Base-by-base conservation (phyloP, 108 stramenopile genomes). In the Pseudonitzschia delicatissima region DNA sequence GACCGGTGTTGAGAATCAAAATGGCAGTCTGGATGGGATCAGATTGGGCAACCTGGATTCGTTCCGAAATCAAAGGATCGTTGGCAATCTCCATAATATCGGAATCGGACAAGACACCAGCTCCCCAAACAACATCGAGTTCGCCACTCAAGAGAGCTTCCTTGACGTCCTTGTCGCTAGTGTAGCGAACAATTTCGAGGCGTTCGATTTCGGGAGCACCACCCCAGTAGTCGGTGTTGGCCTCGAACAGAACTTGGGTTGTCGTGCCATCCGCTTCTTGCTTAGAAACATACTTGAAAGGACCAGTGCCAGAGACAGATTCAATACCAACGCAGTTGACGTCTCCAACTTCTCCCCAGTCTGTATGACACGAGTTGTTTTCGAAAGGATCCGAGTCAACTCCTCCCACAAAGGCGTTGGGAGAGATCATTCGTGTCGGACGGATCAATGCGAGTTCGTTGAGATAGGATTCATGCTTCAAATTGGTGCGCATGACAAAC, bases 401-500 rank as follows among this genome's bases (percentile, higher is more conserved):
- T 13, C 84, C 84, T 2, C 65, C n/a, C 4, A 49, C 71, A 70
- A 88, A 88, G 9, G 78, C 72, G 5, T 45, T 49, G 18, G 87
- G 69, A 25, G 84, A 83, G 9, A 80, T 72, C 52, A 88, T 77
- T 8, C 64, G 49, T 5, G 86, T 60, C 15, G 87, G 87, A 60
- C 87, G 87, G 60, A 83, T 80, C 73, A 83, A 88, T 32, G 81
- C 72, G 28, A 89, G 53, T 63, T 89, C 83, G 48, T 89, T 83
- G 3, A 89, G 62, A 11, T 84, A 70, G 17, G 85, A 83, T 48
- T 81, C 82, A 62, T 80, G 84, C 37, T 69, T 33, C 11, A 44
- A 32, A n/a, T 51, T 40, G 2, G 87, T 84, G 42, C 69, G 71
- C 18, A 88, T 32, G 23, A 77, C 73, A 48, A 88, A 68, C 2